Evolutionary conservation across 306 rosid species (phyloP), one percentile per base, ranked within the genome.

Genomic region (Delonix regia): DNA sequence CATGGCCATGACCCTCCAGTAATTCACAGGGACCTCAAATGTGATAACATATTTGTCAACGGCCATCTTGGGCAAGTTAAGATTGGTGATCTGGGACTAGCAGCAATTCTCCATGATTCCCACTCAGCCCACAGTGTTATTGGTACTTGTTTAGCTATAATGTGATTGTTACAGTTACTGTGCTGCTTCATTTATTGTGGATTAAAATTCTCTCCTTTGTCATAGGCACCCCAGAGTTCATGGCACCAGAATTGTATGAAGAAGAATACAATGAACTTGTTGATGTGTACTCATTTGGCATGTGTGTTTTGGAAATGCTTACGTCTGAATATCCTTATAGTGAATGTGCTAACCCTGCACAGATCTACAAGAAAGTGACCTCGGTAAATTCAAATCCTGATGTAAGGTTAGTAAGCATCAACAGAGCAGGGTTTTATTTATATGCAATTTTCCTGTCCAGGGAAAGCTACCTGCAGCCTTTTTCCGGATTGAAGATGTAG

Each of bases 31-130:
- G 98, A 94, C 84, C 88, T 94, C 14, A 94, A 94, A 86, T 94
- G 98, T 66, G 97, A 94, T 68, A 94, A 94, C 72, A 87, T 94
- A 76, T 94, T 94, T 86, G 91, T 92, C 60, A 94, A 94, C 80
- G 98, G 98, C 52, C 98, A 94, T 86, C 98, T 89, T 75, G 98
- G 97, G 69, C 98, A 92, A 80, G 98, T 94, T 69, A 94, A 94
- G 87, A 94, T 94, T 76, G 98, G 98, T 76, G 98, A 94, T 84
- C 83, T 94, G 13, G 98, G 98, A 61, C 88, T 94, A 38, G 98
- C 98, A 48, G 89, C 96, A 19, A 89, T 94, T 71, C 96, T 94
- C 4, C 93, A 63, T 18, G 93, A 89, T 36, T 92, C 98, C 49
- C 90, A 86, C 68, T 79, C 87, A 52, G 98, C 96, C 64, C 98